Percentiles rank a stretch among this genome's conserved stretches.
Conservation (phyloP, 2,329 filamentous ascomycete species). For the Elsinoe batatas region DNA sequence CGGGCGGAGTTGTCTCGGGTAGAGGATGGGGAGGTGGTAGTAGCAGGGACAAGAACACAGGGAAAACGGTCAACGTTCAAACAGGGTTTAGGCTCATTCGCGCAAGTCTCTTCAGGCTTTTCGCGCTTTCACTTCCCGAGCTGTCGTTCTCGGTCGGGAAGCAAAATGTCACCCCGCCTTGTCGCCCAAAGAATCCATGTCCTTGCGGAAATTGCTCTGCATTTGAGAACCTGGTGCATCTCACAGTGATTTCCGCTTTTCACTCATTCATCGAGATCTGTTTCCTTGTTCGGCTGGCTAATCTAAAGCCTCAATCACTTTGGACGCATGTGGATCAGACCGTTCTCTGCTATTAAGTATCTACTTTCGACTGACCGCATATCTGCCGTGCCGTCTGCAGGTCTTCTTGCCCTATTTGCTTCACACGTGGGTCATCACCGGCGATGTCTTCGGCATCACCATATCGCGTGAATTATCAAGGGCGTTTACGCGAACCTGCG, state of each 20-base stretch:
- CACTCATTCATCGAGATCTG: not conserved
- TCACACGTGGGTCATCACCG: not conserved
- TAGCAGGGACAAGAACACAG: not conserved
- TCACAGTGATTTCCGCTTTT: not conserved
- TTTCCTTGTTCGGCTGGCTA: not conserved
- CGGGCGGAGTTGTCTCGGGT: conserved; percentile 6
- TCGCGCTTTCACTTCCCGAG: too few relatives aligned
- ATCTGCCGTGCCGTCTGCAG: not conserved
- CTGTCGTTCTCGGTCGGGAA: not conserved
- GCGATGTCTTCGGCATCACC: not conserved
- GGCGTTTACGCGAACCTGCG: not conserved
- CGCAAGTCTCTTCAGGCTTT: not conserved
- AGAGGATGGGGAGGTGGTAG: conserved; percentile 9
- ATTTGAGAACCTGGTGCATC: not conserved
- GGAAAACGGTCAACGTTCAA: conserved; percentile 3
- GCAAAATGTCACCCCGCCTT: not conserved
- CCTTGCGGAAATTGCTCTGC: not conserved
- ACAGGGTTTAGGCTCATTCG: conserved; percentile 4
- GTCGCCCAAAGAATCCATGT: not conserved
- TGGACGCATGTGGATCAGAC: conserved; percentile 4
- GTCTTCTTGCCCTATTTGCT: not conserved
- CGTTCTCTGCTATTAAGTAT: conserved; percentile 2
- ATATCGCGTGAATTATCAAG: not conserved
- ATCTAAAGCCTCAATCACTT: not conserved
- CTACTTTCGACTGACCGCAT: not conserved